phyloP scores from a whole-genome alignment of 208 protist species.

The Trypanosoma cruzi region DNA sequence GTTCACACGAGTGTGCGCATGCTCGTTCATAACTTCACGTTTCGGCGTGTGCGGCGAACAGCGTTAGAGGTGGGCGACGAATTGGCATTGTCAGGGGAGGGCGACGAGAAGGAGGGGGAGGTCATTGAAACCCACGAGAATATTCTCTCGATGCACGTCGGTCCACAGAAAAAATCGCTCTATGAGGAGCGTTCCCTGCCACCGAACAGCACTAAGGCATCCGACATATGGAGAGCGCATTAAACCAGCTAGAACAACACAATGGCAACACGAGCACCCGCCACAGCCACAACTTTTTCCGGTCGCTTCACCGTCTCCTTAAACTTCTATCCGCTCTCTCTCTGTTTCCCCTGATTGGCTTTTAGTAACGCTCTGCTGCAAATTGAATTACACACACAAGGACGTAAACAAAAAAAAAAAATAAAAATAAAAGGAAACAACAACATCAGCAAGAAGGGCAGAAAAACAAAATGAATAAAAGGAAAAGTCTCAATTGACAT shows the following conservation, averaged over 20 bases:
- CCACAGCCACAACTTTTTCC: not conserved
- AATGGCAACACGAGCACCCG: not conserved
- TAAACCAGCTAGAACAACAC: not conserved
- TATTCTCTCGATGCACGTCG: conserved; percentile 58
- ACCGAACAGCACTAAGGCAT: conserved; percentile 22
- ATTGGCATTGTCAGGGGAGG: conserved; percentile 9
- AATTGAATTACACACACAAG: too few species aligned
- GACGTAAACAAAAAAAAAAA: too few species aligned
- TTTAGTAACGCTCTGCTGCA: too few species aligned
- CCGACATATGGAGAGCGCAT: conserved; percentile 14
- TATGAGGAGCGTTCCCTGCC: conserved; percentile 33
- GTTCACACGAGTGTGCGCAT: conserved; percentile 89
- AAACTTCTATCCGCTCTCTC: too few species aligned
- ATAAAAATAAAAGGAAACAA: too few species aligned
- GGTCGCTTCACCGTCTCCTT: not conserved
- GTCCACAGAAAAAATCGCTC: conserved; percentile 53
- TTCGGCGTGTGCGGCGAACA: conserved; percentile 57
- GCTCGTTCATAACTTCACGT: conserved; percentile 87
- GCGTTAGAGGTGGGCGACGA: conserved; percentile 54
- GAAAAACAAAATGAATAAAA: too few species aligned
- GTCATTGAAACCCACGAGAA: conserved; percentile 71
- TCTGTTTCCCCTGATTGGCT: too few species aligned
- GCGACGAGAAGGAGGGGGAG: conserved; percentile 43
- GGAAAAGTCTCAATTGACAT: too few species aligned
- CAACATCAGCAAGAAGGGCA: too few species aligned